phyloP scores from a whole-genome alignment of 306 rosid genomes.

The Prunus fruticosa region DNA sequence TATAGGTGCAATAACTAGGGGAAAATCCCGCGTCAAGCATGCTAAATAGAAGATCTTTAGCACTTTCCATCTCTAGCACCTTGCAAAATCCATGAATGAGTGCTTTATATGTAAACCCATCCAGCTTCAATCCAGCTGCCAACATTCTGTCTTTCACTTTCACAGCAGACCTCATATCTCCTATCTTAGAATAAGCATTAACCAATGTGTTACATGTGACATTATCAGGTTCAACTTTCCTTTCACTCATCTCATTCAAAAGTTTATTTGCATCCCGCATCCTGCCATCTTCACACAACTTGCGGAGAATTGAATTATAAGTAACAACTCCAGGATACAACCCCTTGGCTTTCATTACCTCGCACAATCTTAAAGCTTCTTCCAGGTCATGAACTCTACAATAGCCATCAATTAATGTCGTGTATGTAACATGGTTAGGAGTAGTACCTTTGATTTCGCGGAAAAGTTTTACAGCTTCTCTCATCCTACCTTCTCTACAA shows the following conservation, averaged over 20 bases:
- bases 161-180: conserved; percentile 72
- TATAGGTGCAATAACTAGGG: conserved; percentile 63
- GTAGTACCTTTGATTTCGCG: conserved; percentile 53
- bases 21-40: conserved; percentile 71
- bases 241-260: conserved; percentile 74
- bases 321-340: conserved; percentile 74
- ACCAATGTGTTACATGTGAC: conserved; percentile 88
- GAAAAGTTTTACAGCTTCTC: conserved; percentile 75
- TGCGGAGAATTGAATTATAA: conserved; percentile 73
- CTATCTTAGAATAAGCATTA: conserved; percentile 81
- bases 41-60: conserved; percentile 52
- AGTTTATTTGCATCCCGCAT: conserved; percentile 80
- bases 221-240: conserved; percentile 69
- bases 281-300: conserved; percentile 75
- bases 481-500: conserved; percentile 83
- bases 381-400: conserved; percentile 65
- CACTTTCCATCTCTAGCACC: conserved; percentile 49
- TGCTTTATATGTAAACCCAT: conserved; percentile 72
- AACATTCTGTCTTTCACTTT: conserved; percentile 75
- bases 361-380: conserved; percentile 58
- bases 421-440: conserved; percentile 74
- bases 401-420: conserved; percentile 83
- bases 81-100: conserved; percentile 81
- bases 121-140: conserved; percentile 71
- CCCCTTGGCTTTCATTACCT: conserved; percentile 68